Conservation (phyloP, 169 alveolate species). For the Fabrea salina region DNA sequence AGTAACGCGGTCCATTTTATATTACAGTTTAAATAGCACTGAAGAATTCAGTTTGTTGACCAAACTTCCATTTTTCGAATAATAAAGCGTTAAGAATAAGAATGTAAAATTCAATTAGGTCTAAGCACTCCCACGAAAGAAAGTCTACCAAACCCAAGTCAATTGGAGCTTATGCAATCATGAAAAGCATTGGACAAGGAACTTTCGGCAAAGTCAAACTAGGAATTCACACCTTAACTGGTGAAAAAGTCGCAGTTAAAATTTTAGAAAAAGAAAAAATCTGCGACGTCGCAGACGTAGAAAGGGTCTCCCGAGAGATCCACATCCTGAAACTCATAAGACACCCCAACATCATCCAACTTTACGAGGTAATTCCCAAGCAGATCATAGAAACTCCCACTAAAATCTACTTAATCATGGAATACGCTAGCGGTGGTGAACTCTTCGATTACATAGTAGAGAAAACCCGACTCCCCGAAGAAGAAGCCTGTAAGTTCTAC, state of each 20-base stretch:
- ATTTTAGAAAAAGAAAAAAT: slow-evolving; percentile 64
- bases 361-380: too few relatives aligned
- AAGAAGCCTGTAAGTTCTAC: slow-evolving; percentile 41
- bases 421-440: slow-evolving; percentile 76
- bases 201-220: slow-evolving; percentile 50
- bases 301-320: slow-evolving; percentile 67
- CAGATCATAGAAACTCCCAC: slow-evolving; percentile 71
- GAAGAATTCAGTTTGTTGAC: too few relatives aligned
- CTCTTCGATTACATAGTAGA: slow-evolving; percentile 74
- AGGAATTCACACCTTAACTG: slow-evolving; percentile 42
- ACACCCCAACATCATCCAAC: slow-evolving; percentile 71
- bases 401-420: slow-evolving; percentile 73
- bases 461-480: slow-evolving; percentile 42
- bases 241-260: slow-evolving; percentile 54
- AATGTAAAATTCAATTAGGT: too few relatives aligned
- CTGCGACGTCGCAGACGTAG: slow-evolving; percentile 65
- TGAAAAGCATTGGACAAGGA: slow-evolving; percentile 37
- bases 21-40: not conserved
- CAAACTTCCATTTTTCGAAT: too few relatives aligned
- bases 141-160: too few relatives aligned
- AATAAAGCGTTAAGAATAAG: too few relatives aligned
- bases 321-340: slow-evolving; percentile 55
- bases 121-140: too few relatives aligned
- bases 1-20: not conserved
- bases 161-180: too few relatives aligned